A percentile compares a stretch with the other conserved stretches of the same genome.
Conservation (phyloP, 768 basidiomycete genomes). For the Pholiota conissans region DNA sequence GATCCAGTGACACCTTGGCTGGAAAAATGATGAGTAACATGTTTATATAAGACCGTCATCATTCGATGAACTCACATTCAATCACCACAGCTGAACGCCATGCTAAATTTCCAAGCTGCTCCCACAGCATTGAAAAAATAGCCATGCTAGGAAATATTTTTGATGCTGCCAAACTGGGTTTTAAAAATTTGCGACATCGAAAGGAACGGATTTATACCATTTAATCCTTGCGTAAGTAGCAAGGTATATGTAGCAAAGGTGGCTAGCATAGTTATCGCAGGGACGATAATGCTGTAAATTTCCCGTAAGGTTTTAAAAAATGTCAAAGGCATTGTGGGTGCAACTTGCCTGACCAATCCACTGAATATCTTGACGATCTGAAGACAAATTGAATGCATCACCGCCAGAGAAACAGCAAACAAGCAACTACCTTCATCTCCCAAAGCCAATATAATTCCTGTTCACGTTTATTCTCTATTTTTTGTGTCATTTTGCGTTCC, state of each 20-base stretch:
- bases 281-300: constrained; percentile 21
- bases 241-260: constrained; percentile 60
- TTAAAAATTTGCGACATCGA: neutral
- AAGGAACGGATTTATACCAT: constrained; percentile 13
- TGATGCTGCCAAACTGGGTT: constrained; percentile 26
- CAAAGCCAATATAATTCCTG: neutral
- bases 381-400: neutral
- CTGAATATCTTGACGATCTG: neutral
- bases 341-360: neutral
- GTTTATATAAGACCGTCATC: neutral
- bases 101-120: constrained; percentile 43
- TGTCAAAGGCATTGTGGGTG: neutral
- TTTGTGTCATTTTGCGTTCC: neutral
- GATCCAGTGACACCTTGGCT: constrained; percentile 58
- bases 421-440: neutral
- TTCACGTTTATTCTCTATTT: neutral
- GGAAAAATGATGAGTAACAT: constrained; percentile 2
- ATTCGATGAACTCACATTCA: constrained; percentile 35
- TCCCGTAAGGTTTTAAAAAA: neutral
- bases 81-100: constrained; percentile 22
- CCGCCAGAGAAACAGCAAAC: neutral
- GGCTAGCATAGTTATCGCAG: constrained; percentile 63
- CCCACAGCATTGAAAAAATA: constrained; percentile 64
- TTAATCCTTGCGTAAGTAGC: constrained; percentile 41
- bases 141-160: constrained; percentile 54